Evolutionary conservation across 2,329 filamentous ascomycete genomes (phyloP).

Genomic region (Chaetomium sp.): DNA sequence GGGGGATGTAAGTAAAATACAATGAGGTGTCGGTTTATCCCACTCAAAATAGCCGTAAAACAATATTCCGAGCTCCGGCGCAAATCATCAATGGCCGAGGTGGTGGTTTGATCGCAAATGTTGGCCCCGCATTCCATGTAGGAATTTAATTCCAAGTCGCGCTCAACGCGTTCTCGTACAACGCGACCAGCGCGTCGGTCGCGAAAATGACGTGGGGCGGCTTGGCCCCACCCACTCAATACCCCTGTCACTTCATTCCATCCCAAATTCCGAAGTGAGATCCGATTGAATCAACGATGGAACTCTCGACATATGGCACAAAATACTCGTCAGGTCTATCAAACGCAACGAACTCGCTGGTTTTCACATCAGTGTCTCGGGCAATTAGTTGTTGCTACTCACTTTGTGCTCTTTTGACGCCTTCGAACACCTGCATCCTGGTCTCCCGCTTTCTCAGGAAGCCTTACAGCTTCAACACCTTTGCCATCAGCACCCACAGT

Average conservation of each 20-base stretch:
- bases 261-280: no score
- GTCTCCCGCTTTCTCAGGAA: background rate
- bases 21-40: no score
- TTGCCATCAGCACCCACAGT: constrained; percentile 42
- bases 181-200: constrained; percentile 9
- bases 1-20: no score
- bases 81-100: no score
- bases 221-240: background rate
- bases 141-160: background rate
- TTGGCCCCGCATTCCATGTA: background rate
- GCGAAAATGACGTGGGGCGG: constrained; percentile 9
- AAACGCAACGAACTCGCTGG: no score
- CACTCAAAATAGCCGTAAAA: no score
- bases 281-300: no score
- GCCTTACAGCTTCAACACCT: constrained; percentile 15
- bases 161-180: constrained; percentile 5
- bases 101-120: background rate
- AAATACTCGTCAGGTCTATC: no score
- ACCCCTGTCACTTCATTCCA: background rate
- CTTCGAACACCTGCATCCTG: constrained; percentile 16
- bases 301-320: no score
- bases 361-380: background rate
- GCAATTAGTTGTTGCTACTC: background rate
- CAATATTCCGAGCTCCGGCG: no score
- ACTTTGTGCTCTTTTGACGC: constrained; percentile 14